Conservation (phyloP, 371 early-diverging fungal genomes). For the Sanchytrium tribonematis region DNA sequence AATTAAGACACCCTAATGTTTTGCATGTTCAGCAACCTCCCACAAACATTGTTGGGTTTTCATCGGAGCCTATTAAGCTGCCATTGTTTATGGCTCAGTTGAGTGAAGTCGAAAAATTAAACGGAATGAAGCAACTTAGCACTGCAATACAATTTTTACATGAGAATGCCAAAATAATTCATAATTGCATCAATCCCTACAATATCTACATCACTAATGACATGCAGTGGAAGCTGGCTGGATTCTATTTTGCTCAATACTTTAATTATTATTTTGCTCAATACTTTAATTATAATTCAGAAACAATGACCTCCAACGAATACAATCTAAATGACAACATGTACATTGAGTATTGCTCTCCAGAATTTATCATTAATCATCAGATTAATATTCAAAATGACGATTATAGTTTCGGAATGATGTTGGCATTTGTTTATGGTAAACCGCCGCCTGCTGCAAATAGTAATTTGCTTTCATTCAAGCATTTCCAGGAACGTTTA, state of each 20-base stretch:
- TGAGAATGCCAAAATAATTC: neutral
- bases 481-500: neutral
- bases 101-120: neutral
- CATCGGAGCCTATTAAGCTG: neutral
- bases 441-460: neutral
- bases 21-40: neutral
- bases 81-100: neutral
- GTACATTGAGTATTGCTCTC: neutral
- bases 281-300: neutral
- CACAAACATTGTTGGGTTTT: neutral
- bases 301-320: neutral
- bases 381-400: neutral
- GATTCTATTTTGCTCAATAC: neutral
- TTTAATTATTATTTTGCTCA: neutral
- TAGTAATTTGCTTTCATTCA: neutral
- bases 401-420: neutral
- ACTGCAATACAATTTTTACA: neutral
- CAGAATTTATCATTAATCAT: neutral
- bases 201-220: neutral
- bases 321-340: neutral
- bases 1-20: neutral
- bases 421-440: neutral
- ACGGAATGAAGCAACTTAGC: neutral
- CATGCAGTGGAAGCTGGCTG: neutral
- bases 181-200: neutral